Percentiles rank a stretch among this genome's conserved stretches.
phyloP scores from a whole-genome alignment of 805 yeast genomes.

The Cyberlindnera xishuangbannaensis region DNA sequence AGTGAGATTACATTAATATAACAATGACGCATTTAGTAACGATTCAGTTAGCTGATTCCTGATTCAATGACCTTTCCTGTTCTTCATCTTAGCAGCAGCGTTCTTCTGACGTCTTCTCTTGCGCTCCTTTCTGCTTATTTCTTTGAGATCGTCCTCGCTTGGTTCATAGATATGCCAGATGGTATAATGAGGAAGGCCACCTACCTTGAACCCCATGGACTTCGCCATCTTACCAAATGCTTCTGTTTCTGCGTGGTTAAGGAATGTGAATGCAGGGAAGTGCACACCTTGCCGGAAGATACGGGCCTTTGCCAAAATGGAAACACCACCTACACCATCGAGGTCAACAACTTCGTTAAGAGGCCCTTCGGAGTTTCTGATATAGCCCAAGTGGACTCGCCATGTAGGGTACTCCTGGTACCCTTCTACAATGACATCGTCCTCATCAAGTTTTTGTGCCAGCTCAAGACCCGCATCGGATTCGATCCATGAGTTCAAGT shows the following conservation, averaged over 20 bases:
- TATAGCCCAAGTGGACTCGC: slow-evolving; percentile 75
- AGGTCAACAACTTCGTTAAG: slow-evolving; percentile 59
- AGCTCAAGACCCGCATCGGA: slow-evolving; percentile 66
- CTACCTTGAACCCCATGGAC: slow-evolving; percentile 73
- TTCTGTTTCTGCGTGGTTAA: slow-evolving; percentile 85
- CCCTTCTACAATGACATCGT: slow-evolving; percentile 85
- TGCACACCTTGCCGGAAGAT: slow-evolving; percentile 75
- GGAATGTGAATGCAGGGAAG: slow-evolving; percentile 79
- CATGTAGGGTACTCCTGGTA: slow-evolving; percentile 84
- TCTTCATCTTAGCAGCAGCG: slow-evolving; percentile 4
- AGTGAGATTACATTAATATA: too few species aligned
- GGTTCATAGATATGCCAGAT: slow-evolving; percentile 91
- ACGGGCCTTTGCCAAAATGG: slow-evolving; percentile 68
- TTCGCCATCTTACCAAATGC: slow-evolving; percentile 81
- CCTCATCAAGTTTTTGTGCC: slow-evolving; percentile 62
- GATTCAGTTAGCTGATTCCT: too few species aligned
- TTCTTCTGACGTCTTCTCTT: slow-evolving; percentile 43
- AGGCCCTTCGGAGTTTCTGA: slow-evolving; percentile 56
- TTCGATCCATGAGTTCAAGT: slow-evolving; percentile 95
- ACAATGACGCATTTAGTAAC: too few species aligned
- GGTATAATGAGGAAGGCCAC: slow-evolving; percentile 86
- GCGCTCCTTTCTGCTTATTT: slow-evolving; percentile 65
- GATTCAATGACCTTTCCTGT: too few species aligned
- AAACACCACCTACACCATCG: slow-evolving; percentile 88
- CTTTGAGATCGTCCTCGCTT: slow-evolving; percentile 72